phyloP scores from a whole-genome alignment of 805 yeast species.

The Candida orba region DNA sequence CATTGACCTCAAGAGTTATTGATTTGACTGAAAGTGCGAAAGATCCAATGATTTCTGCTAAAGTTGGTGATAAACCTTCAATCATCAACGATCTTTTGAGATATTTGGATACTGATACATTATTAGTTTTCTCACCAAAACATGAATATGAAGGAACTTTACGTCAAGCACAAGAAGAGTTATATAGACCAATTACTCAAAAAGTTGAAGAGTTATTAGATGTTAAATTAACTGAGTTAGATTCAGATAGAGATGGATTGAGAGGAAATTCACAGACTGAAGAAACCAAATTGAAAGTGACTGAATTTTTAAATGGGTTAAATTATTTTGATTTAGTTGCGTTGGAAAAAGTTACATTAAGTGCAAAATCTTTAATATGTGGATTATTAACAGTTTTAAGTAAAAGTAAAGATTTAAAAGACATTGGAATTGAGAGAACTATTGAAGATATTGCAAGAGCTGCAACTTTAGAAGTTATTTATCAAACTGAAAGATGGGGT shows the following conservation, averaged over 20 bases:
- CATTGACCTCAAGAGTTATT: conserved; percentile 78
- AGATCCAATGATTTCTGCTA: conserved; percentile 42
- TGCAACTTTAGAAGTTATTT: conserved; percentile 73
- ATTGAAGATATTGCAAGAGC: conserved; percentile 69
- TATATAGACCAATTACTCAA: conserved; percentile 66
- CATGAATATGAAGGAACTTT: conserved; percentile 79
- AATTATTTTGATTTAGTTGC: conserved; percentile 78
- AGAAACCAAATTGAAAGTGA: conserved; percentile 54
- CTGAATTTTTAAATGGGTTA: conserved; percentile 54
- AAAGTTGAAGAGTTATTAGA: conserved; percentile 56
- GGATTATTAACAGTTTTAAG: conserved; percentile 62
- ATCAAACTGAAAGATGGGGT: conserved; percentile 92
- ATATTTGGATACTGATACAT: conserved; percentile 90
- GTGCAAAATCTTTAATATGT: conserved; percentile 79
- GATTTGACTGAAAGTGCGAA: conserved; percentile 48
- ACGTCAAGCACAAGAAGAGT: conserved; percentile 70
- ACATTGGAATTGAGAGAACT: conserved; percentile 39
- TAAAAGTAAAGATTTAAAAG: conserved; percentile 25
- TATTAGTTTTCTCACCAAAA: conserved; percentile 75
- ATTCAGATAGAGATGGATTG: conserved; percentile 75
- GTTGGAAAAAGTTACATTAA: conserved; percentile 80
- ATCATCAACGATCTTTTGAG: conserved; percentile 59
- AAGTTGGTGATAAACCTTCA: conserved; percentile 51
- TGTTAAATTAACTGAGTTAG: conserved; percentile 47
- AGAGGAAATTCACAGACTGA: conserved; percentile 70